These are phyloP conservation scores for Daucus carota DNA, from an alignment of 129 eudicot species.

Conservation along the genomic window DNA sequence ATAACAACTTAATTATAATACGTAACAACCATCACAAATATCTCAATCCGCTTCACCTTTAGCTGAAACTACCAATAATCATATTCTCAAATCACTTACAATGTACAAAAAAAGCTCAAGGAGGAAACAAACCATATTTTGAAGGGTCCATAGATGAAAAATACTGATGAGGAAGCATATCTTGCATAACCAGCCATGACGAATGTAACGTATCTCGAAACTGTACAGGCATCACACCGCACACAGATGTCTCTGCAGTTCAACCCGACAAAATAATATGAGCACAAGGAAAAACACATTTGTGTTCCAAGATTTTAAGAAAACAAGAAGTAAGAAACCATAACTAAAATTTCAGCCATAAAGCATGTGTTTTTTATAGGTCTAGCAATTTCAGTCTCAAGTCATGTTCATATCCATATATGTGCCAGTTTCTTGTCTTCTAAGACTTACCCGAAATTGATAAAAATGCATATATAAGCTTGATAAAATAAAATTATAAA, in stretches of 20 bases:
- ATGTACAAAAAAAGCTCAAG: neutral
- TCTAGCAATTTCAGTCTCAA: neutral
- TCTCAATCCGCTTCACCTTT: neutral
- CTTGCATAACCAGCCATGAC: conserved; percentile 32
- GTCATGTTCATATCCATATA: no score
- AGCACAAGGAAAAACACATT: neutral
- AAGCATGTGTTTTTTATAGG: neutral
- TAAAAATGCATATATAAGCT: neutral
- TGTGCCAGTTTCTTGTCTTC: neutral
- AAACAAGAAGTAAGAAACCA: neutral
- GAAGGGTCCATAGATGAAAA: conserved; percentile 25
- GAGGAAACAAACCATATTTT: conserved; percentile 29
- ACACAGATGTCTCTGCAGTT: conserved; percentile 30
- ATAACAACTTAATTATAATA: neutral
- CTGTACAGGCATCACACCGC: conserved; percentile 28
- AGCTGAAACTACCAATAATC: neutral
- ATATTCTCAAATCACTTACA: neutral
- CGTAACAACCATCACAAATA: neutral
- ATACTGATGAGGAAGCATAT: conserved; percentile 14
- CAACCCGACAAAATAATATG: conserved; percentile 14
- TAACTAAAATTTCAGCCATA: neutral
- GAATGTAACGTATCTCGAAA: conserved; percentile 18
- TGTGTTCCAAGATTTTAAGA: conserved; percentile 7
- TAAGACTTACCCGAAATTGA: neutral
- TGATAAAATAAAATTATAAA: neutral